These are phyloP conservation scores for Pseudotsuga menziesii DNA, from an alignment of 75 land plant genomes.

Conservation along the genomic window DNA sequence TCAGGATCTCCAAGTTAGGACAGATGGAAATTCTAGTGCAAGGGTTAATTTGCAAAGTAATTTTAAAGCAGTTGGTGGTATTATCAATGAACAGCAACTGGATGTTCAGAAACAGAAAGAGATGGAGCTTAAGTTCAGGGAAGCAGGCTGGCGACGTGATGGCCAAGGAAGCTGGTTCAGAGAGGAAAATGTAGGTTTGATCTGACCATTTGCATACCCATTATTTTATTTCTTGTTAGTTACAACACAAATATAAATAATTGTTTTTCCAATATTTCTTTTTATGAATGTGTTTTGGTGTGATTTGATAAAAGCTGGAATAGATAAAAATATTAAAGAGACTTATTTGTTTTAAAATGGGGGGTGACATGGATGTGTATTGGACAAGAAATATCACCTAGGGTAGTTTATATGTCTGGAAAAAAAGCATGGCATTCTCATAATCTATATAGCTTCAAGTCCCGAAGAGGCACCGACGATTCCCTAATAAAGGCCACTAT, in stretches of 20 bases:
- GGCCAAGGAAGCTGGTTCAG: constrained; percentile 55
- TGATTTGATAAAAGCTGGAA: background rate
- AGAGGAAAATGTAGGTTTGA: constrained; percentile 62
- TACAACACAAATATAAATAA: background rate
- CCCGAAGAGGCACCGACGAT: background rate
- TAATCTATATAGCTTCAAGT: background rate
- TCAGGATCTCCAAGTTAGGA: no score
- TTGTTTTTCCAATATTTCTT: background rate
- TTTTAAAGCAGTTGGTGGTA: background rate
- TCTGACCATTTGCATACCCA: no score
- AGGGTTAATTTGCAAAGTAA: background rate
- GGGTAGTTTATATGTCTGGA: background rate
- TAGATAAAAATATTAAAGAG: background rate
- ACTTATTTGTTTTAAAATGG: no score
- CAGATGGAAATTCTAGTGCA: background rate
- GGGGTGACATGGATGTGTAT: background rate
- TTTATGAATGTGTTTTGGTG: background rate
- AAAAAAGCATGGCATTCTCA: background rate
- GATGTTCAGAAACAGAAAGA: constrained; percentile 28
- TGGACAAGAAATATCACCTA: background rate
- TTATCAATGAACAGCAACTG: constrained; percentile 8
- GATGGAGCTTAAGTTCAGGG: constrained; percentile 51
- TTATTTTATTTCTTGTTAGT: background rate
- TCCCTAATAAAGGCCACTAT: background rate
- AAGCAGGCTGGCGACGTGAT: constrained; percentile 68